A percentile compares a stretch with the other conserved stretches of the same genome.
Conservation (phyloP, 495 filamentous ascomycete species). For the Hypoxylon trugodes region DNA sequence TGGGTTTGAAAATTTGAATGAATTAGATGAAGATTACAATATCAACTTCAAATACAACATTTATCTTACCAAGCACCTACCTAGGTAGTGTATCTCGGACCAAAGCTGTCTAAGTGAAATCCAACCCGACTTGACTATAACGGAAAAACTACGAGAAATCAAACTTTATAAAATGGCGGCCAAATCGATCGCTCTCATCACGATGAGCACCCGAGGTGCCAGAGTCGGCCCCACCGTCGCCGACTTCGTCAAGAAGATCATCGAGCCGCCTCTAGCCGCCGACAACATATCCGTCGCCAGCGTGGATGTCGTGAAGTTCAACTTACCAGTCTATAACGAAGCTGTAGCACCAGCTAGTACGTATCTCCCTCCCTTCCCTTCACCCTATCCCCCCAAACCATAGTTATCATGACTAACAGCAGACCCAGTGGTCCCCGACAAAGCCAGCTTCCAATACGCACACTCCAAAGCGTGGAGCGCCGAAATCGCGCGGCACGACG, state of each 20-base stretch:
- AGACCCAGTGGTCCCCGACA: conserved; percentile 46
- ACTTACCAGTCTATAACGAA: conserved; percentile 67
- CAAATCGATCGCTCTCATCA: conserved; percentile 53
- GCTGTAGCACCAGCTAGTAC: conserved; percentile 55
- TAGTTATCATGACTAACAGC: conserved; percentile 38
- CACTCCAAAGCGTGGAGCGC: conserved; percentile 61
- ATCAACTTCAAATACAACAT: too few relatives aligned
- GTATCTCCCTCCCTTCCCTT: neutral
- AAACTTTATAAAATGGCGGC: conserved; percentile 39
- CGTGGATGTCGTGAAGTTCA: conserved; percentile 61
- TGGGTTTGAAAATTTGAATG: too few relatives aligned
- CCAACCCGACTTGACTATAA: neutral
- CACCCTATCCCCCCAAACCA: neutral
- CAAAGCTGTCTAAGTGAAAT: too few relatives aligned
- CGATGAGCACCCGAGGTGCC: conserved; percentile 47
- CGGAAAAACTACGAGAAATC: neutral
- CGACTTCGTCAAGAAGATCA: conserved; percentile 44
- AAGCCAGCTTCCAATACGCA: conserved; percentile 54
- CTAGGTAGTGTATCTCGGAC: too few relatives aligned
- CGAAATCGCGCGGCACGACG: conserved; percentile 56
- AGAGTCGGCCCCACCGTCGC: conserved; percentile 49
- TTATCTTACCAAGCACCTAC: too few relatives aligned
- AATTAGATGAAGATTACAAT: too few relatives aligned
- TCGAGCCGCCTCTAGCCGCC: conserved; percentile 39
- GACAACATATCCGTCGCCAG: conserved; percentile 40